Evolutionary conservation across 139 green algal genomes (phyloP).

Genomic region (Yamagishiella unicocca): DNA sequence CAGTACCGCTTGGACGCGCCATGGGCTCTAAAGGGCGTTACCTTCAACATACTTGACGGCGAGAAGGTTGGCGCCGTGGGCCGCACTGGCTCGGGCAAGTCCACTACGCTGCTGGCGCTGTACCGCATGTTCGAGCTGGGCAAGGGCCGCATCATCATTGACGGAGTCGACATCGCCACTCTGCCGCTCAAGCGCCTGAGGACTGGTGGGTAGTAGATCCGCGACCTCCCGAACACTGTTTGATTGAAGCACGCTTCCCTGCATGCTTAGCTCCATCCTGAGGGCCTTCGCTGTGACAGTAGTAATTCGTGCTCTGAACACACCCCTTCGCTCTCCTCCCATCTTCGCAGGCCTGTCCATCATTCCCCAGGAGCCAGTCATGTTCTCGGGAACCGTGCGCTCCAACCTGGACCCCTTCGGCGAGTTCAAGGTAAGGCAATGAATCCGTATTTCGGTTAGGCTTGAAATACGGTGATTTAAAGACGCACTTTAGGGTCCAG

Average conservation of each 20-base stretch:
- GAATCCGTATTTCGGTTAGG: too few relatives aligned
- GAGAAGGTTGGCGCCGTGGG: conserved; percentile 77
- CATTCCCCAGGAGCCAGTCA: conserved; percentile 84
- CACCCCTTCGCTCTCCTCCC: background rate
- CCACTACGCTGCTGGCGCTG: conserved; percentile 78
- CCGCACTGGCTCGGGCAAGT: conserved; percentile 82
- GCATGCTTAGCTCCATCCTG: too few relatives aligned
- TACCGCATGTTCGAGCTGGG: conserved; percentile 79
- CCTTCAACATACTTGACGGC: conserved; percentile 64
- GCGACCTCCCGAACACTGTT: too few relatives aligned
- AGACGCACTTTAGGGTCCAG: too few relatives aligned
- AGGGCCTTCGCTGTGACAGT: too few relatives aligned
- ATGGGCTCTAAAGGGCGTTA: conserved; percentile 63
- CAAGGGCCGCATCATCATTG: conserved; percentile 74
- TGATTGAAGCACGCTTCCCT: too few relatives aligned
- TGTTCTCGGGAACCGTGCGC: conserved; percentile 86
- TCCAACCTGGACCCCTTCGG: conserved; percentile 88
- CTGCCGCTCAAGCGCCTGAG: conserved; percentile 68
- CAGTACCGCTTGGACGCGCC: conserved; percentile 67
- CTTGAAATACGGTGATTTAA: too few relatives aligned
- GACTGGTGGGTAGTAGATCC: too few relatives aligned
- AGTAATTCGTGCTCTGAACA: too few relatives aligned
- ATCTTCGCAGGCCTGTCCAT: conserved; percentile 67
- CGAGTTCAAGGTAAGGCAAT: too few relatives aligned
- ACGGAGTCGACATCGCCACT: conserved; percentile 77